Evolutionary conservation across 768 basidiomycete genomes (phyloP), one percentile per base, ranked within the genome.

Genomic region (Gymnopilus junonius): DNA sequence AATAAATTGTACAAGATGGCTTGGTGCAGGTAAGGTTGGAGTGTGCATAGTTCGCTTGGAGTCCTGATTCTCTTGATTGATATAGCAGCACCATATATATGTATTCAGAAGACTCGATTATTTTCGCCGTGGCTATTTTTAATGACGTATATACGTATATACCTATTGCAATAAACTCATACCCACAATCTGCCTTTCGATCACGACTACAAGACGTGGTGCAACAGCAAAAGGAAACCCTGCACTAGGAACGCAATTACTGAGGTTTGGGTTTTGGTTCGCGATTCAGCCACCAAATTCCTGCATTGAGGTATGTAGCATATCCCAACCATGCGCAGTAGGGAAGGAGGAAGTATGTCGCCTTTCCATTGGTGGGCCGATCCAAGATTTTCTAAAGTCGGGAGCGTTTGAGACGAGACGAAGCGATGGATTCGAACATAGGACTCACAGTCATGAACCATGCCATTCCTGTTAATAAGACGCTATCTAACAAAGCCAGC

Each of bases 281-380:
- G 35, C 70, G 73, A 68, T 87, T 88, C 68, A 85, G 72, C 77
- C 80, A 87, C 80, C 86, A 87, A 50, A 84, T 80, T 0, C 86
- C 87, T n/a, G 78, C 86, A 70, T 89, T 90, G 40, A 91, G 78
- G 75, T 90, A 91, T 10, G 87, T 87, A 10, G 85, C 88, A 67
- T 83, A 90, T 5, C 81, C 78, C 37, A 89, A 73, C 88, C 88
- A 91, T 8, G 80, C 84, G 64, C 87, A 87, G 74, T 90, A 90
- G 2, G 89, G 89, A 29, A 84, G 76, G 12, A 89, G 77, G 71
- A 87, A 80, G 71, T 83, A 87, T 5, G 85, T 86, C 15, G 88
- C 81, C 61, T 73, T 71, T 0, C 79, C 78, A 46, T 74, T 68
- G 12, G 80, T 82, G 10, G 86, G 77, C 1, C 75, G 74, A 70